These are phyloP conservation scores for Phaeodactylum tricornutum DNA, from an alignment of 108 stramenopile species.

Conservation along the genomic window DNA sequence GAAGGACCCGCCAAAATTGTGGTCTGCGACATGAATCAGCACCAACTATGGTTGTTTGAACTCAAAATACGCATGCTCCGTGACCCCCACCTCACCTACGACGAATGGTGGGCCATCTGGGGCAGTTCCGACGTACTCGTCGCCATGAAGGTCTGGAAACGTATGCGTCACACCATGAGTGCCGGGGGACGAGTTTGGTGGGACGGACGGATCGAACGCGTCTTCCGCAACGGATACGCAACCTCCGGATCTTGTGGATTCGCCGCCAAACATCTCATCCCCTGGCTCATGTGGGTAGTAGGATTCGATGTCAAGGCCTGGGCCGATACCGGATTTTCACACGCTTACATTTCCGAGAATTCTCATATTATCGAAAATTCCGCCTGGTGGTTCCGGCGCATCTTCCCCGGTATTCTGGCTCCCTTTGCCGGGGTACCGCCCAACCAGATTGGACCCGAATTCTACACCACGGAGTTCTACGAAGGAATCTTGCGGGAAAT, in stretches of 20 bases:
- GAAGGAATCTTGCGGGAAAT: slow-evolving; percentile 41
- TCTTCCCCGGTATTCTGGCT: slow-evolving; percentile 42
- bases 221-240: slow-evolving; percentile 44
- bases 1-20: slow-evolving; percentile 51
- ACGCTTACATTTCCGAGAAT: slow-evolving; percentile 34
- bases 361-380: slow-evolving; percentile 35
- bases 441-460: slow-evolving; percentile 52
- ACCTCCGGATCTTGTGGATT: slow-evolving; percentile 41
- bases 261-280: slow-evolving; percentile 29
- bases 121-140: slow-evolving; percentile 27
- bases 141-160: slow-evolving; percentile 43
- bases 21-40: slow-evolving; percentile 55
- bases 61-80: slow-evolving; percentile 50
- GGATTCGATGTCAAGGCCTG: slow-evolving; percentile 43
- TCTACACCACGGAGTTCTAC: slow-evolving; percentile 51
- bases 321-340: slow-evolving; percentile 46
- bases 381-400: slow-evolving; percentile 34
- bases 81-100: slow-evolving; percentile 46
- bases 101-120: slow-evolving; percentile 56
- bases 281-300: slow-evolving; percentile 35
- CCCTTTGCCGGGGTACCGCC: slow-evolving; percentile 51
- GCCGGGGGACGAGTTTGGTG: slow-evolving; percentile 42
- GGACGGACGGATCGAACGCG: slow-evolving; percentile 44
- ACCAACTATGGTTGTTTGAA: slow-evolving; percentile 50
- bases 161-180: slow-evolving; percentile 55